Base-by-base conservation (phyloP, 2,329 filamentous ascomycete genomes). In the Amauroascus verrucosus region DNA sequence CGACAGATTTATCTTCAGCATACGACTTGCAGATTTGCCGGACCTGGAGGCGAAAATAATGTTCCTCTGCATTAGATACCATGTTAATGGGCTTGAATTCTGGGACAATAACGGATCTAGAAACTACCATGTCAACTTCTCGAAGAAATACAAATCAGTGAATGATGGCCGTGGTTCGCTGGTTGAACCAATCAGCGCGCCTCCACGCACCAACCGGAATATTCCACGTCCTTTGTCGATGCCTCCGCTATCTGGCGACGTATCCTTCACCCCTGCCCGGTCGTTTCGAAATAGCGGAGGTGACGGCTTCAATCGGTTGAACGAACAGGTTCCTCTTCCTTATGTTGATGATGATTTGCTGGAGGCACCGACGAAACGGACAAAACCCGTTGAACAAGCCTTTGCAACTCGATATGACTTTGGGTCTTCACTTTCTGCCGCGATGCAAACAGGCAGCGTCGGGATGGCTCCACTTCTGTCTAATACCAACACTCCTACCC, bases 351-450 rank as follows among this genome's bases (percentile, higher is more conserved):
- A 51, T 33, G 44, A 50, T 33, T 13, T 48, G 14, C 9, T 35
- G 18, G 32, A 41, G 13, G 66, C 72, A 41, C 72, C 73, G 16
- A 65, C 70, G 40, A 72, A 67, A 20, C 71, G 72, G 37, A 68
- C 69, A 35, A 71, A 72, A 60, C 78, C 61, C 69, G 75, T 63
- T 67, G 82, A 79, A 59, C 83, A 86, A 62, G 86, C 84, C 16
- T 96, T 97, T 67, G 86, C 88, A 45, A 90, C 90, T 69, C 85
- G 93, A 51, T 98, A 98, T 67, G 91, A 97, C 72, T 97, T 98
- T 68, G 84, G 86, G 57, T 88, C 88, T n/a, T 97, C 93, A 0
- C 77, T 97, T 28, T 84, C 79, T 51, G 88, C 89, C 49, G 89
- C 88, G 11, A 85, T 91, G 65, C 82, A 84, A 63, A 83, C 63